Percentiles rank a stretch among this genome's conserved stretches.
These are phyloP conservation scores for Ophiostoma australiae DNA, from an alignment of 2,329 filamentous ascomycete species.

Conservation along the genomic window DNA sequence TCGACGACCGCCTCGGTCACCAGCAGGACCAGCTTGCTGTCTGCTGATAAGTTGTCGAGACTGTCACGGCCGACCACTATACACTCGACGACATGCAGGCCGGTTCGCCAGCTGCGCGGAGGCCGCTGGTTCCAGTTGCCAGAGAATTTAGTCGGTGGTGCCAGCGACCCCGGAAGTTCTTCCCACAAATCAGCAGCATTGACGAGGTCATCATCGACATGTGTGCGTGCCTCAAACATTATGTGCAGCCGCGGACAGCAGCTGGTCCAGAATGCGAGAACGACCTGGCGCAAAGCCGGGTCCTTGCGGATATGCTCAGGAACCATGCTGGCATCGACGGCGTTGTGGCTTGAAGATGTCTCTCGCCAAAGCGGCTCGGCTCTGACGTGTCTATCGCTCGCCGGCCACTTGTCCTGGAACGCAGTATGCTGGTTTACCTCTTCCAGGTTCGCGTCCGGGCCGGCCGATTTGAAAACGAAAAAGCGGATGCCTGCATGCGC, in stretches of 20 bases:
- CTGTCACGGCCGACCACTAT: conserved; percentile 12
- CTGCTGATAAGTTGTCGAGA: background rate
- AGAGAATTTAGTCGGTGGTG: background rate
- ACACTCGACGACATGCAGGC: background rate
- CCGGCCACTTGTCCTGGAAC: background rate
- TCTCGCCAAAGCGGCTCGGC: background rate
- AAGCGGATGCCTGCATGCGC: conserved; percentile 14
- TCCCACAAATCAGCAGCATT: background rate
- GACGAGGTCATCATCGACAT: background rate
- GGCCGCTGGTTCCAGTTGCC: conserved; percentile 5
- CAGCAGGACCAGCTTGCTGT: conserved; percentile 5
- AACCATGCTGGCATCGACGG: background rate
- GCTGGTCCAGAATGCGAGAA: conserved; percentile 16
- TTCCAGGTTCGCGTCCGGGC: background rate
- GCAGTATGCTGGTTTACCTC: background rate
- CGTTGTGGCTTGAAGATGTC: background rate
- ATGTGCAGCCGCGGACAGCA: background rate
- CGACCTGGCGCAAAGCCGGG: background rate
- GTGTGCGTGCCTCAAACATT: conserved; percentile 1
- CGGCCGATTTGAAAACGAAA: background rate
- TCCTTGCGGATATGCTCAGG: background rate
- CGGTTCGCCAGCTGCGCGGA: background rate
- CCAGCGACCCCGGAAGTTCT: background rate
- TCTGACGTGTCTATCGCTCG: background rate
- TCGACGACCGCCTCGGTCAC: background rate